Base-by-base conservation (phyloP, 768 basidiomycete genomes). In the Glaciozyma martinii region DNA sequence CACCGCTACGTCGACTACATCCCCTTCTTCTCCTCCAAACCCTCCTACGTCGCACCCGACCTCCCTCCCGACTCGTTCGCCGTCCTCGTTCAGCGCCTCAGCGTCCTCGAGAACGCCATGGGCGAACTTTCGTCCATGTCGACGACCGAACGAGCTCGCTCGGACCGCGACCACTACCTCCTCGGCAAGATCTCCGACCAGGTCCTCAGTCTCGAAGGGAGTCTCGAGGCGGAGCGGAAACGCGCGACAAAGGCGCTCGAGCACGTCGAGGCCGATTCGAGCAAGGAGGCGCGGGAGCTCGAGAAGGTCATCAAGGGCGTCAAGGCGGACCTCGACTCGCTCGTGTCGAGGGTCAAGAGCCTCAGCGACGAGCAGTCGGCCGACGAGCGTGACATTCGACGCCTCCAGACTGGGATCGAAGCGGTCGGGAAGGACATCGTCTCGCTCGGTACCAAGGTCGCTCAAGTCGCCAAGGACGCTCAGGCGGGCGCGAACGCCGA, bases 281-380 rank as follows among this genome's bases (percentile, higher is more conserved):
- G 21, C 37, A 56, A 42, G 53, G 58, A 33, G 9, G 57, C 50
- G 21, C 32, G 32, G 37, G 37, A 57, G 43, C 27, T 33, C 23
- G 33, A 43, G 23, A 60, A 52, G 40, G 53, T 63, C 25, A 33
- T 60, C 29, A 29, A 46, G 23, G 10, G 19, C 47, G 63, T 62
- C 42, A 56, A 58, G 56, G 46, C 27, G 15, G 61, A 69, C 1
- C 43, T 70, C 59, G 72, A 67, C 2, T 61, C 73, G n/a, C 72
- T 77, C 63, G 74, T 74, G 32, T 73, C 75, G 56, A 71, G 77
- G 9, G 65, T 76, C 23, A 59, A 67, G 12, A 12, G 55, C 33
- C 43, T 65, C 16, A 46, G 49, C n/a, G n/a, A 52, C 5, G 56
- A 43, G 15, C 65, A 52, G 12, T 10, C 29, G 23, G 49, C 27